Base-by-base conservation (phyloP, 345 rosid genomes). In the Ailanthus altissimus region DNA sequence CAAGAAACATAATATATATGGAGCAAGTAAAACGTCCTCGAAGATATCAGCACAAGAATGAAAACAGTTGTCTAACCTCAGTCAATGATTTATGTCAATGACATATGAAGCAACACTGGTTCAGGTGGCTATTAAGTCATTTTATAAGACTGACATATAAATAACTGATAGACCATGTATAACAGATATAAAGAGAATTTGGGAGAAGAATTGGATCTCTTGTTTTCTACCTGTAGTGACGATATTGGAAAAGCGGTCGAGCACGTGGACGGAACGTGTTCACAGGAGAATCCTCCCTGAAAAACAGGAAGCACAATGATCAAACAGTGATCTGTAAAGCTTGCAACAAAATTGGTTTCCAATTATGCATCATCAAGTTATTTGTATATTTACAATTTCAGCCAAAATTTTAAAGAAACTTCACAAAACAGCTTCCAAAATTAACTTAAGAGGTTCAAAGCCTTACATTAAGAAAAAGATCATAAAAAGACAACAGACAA, bases 231-330 rank as follows among this genome's bases (percentile, higher is more conserved):
- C 99, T 94, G 86, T 97, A 97, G 71, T 91, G 94, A 78, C 98
- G 98, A 78, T 97, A 97, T 75, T 94, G 99, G 91, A 97, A 97
- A 67, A 97, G 98, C 25, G 77, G 93, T 43, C 92, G 86, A 80
- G 97, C 95, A 79, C 96, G 98, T 66, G 97, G 98, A 61, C 97
- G 97, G 64, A 94, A 97, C 77, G 97, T 97, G 84, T 88, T 89
- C 58, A 84, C 87, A 65, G 98, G 89, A 85, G 97, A 85, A 80
- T 97, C 93, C 75, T 92, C 97, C 99, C 99, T 97, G 89, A 83
- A 84, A 77, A 80, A 38, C 63, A 76, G 49, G 54, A 69, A 70
- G 68, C 62, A 74, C 72, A 81, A 83, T 26, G 26, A 10, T 67
- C 42, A 76, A 70, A 59, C 40, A 21, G 45, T 45, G 45, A 40